Evolutionary conservation across 768 basidiomycete genomes (phyloP).

Genomic region (Leccinum truebloodii): DNA sequence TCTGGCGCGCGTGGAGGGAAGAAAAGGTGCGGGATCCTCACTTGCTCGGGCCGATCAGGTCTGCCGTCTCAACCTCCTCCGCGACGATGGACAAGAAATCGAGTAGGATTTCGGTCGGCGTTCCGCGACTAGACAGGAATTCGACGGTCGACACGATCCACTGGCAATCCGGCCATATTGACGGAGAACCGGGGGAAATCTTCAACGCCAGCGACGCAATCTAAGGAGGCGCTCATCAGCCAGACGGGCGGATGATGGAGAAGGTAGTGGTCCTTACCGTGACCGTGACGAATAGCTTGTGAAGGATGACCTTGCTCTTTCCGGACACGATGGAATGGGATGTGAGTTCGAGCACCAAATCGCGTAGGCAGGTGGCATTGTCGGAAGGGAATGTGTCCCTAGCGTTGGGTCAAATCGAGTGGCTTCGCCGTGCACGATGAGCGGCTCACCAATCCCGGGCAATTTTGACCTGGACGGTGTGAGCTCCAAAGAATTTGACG

Average conservation of each 20-base stretch:
- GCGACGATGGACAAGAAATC: slow-evolving; percentile 83
- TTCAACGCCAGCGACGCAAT: slow-evolving; percentile 72
- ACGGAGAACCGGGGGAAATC: slow-evolving; percentile 55
- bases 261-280: slow-evolving; percentile 50
- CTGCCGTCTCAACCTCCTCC: slow-evolving; percentile 77
- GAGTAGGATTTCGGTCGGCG: slow-evolving; percentile 58
- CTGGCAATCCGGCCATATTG: no score
- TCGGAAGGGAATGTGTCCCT: slow-evolving; percentile 79
- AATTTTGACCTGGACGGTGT: slow-evolving; percentile 93
- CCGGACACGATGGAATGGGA: slow-evolving; percentile 60
- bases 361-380: slow-evolving; percentile 56
- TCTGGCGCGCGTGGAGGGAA: neutral
- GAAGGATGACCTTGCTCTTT: slow-evolving; percentile 69
- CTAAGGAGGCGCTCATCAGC: slow-evolving; percentile 35
- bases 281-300: slow-evolving; percentile 72
- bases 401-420: slow-evolving; percentile 13
- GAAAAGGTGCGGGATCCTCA: slow-evolving; percentile 38
- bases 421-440: neutral
- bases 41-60: slow-evolving; percentile 73
- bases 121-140: slow-evolving; percentile 59
- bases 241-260: neutral
- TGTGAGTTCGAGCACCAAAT: slow-evolving; percentile 70
- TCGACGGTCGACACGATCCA: slow-evolving; percentile 33
- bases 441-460: slow-evolving; percentile 80
- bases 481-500: slow-evolving; percentile 94